Evolutionary conservation across 202 grass and related monocot species (phyloP).

Genomic region (Elaeis oleifera): DNA sequence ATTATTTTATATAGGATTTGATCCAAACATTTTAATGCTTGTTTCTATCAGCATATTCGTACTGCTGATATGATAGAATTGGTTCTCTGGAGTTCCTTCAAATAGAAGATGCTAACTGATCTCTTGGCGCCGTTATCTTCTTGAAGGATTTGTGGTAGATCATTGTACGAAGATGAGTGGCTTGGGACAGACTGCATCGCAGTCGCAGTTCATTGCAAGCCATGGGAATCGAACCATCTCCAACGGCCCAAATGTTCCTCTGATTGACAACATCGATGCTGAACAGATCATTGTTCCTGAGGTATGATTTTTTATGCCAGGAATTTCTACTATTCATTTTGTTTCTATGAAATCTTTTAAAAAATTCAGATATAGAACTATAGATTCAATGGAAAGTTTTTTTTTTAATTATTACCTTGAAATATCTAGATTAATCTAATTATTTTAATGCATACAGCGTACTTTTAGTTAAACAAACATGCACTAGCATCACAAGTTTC

Average conservation of each 20-base stretch:
- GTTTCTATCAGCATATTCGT: background rate
- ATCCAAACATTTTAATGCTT: no score
- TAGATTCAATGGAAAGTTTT: no score
- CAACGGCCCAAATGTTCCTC: slow-evolving; percentile 47
- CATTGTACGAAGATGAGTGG: slow-evolving; percentile 30
- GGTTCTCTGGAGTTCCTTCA: background rate
- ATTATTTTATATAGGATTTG: background rate
- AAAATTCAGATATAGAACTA: no score
- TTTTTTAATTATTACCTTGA: no score
- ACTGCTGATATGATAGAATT: background rate
- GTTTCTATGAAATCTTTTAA: no score
- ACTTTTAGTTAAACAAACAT: no score
- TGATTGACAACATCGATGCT: slow-evolving; percentile 75
- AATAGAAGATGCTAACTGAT: slow-evolving; percentile 12
- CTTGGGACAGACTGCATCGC: slow-evolving; percentile 30
- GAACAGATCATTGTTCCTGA: slow-evolving; percentile 82
- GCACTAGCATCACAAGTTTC: no score
- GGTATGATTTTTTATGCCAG: slow-evolving; percentile 33
- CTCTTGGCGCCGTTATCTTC: background rate
- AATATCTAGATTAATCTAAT: no score
- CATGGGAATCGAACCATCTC: slow-evolving; percentile 26
- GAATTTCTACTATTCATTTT: no score
- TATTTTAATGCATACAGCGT: no score
- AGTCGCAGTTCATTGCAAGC: slow-evolving; percentile 63
- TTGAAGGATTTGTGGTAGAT: slow-evolving; percentile 4